Conservation (phyloP, 495 filamentous ascomycete genomes). For the Talaromyces nanjingensis region DNA sequence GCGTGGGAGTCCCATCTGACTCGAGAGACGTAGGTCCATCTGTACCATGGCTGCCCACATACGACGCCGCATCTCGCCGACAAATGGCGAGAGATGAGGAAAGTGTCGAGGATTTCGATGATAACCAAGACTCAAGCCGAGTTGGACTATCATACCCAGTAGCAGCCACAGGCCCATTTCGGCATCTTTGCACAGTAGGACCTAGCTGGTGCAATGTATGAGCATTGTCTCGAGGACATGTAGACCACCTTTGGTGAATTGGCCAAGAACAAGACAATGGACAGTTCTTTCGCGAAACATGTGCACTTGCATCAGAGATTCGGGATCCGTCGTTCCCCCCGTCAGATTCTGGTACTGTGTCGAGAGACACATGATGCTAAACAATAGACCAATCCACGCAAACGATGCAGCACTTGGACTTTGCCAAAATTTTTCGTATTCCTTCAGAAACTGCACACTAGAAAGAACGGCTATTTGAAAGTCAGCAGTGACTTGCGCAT, state of each 20-base stretch:
- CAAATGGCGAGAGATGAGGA: slow-evolving; percentile 38
- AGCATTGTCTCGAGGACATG: slow-evolving; percentile 37
- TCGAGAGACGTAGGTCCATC: slow-evolving; percentile 41
- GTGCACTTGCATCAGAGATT: slow-evolving; percentile 12
- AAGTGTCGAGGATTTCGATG: slow-evolving; percentile 41
- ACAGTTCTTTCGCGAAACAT: slow-evolving; percentile 23
- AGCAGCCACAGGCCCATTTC: slow-evolving; percentile 35
- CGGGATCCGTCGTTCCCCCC: slow-evolving; percentile 1
- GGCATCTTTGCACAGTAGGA: slow-evolving; percentile 26
- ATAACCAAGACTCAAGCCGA: slow-evolving; percentile 41
- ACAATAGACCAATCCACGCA: slow-evolving; percentile 21
- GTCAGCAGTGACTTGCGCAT: neutral
- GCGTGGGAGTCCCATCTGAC: slow-evolving; percentile 32
- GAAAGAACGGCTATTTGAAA: neutral
- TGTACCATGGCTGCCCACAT: slow-evolving; percentile 45
- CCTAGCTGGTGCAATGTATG: slow-evolving; percentile 32
- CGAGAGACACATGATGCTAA: slow-evolving; percentile 18
- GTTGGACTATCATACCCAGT: slow-evolving; percentile 25
- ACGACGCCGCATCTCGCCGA: slow-evolving; percentile 50
- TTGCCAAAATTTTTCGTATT: slow-evolving; percentile 19
- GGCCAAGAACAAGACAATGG: slow-evolving; percentile 31
- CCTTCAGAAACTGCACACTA: slow-evolving; percentile 6
- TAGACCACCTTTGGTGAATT: slow-evolving; percentile 34
- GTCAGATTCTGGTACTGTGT: slow-evolving; percentile 8
- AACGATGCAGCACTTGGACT: slow-evolving; percentile 14